Evolutionary conservation across 2,329 filamentous ascomycete genomes (phyloP), one percentile per base, ranked within the genome.

Genomic region (Lecanicillium sp.): DNA sequence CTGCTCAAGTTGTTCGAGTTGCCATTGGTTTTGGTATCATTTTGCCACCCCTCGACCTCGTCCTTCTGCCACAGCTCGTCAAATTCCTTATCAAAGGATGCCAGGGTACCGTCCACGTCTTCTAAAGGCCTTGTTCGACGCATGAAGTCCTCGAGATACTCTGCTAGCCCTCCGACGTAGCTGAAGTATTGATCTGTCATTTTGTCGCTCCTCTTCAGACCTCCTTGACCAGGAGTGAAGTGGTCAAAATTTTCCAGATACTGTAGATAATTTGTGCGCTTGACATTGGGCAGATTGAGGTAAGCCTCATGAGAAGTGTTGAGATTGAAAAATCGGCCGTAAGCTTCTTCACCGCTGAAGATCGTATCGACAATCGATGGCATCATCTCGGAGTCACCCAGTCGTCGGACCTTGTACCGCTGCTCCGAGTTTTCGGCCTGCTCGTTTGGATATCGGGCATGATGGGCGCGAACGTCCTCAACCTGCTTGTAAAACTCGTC

Each of bases 311-410:
- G 90, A 56, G 83, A 79, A 32, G 75, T 78, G 15, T 86, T 91
- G 39, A 98, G 70, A 65, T 98, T 93, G 60, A 98, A 87, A 67
- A 88, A 98, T 57, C 89, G 86, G 36, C 93, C 93, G 60, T 86
- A 96, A 0, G 85, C 86, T 66, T 98, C 93, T 67, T 98, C 94
- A 52, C 93, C 93, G 0, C 90, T 95, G 67, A 98, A 98, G 73
- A 97, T 86, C 50, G 81, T 82, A 61, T 97, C 91, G 40, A 96
- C 84, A 44, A 90, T 81, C 36, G 79, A 81, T 4, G 78, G 74
- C 48, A 79, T 66, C 1, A 75, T 71, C 39, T 85, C 80, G 54
- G 85, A 83, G 36, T 82, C 81, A 11, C 75, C 77, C 35, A 76
- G 71, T 50, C 77, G 79, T 61, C 82, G 77, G 38, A 69, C 77